Evolutionary conservation across 768 basidiomycete species (phyloP), one percentile per base, ranked within the genome.

Genomic region (Lentinula edodes): DNA sequence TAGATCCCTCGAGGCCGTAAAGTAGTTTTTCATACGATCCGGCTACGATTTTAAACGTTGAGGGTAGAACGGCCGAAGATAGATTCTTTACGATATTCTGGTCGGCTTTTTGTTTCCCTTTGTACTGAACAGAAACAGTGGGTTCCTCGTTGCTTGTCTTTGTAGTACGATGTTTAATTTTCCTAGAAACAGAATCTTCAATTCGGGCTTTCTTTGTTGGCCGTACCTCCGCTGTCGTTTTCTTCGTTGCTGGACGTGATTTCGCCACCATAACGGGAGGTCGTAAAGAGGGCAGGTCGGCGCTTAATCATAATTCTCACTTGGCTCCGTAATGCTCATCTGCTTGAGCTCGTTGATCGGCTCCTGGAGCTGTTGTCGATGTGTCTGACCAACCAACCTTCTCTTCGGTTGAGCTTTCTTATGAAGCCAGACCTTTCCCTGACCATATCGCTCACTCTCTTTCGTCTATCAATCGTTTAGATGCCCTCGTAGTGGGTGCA

Each of bases 21-120:
- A 99, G 81, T 15, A 98, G 79, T 69, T 95, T 97, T 78, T 99
- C 97, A 73, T 98, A 99, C 16, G 95, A 93, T 0, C 97, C 97
- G 0, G 89, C 91, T 28, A 98, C 78, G 64, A 98, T 74, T 73
- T 92, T 89, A 80, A 97, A 98, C 2, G 86, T 83, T 0, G 75
- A 71, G 0, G 89, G 84, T 10, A 83, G 74, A 1, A 68, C 35
- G 36, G 45, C 4, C 60, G 63, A 13, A 62, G 52, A 15, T 62
- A 61, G 62, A 10, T 65, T 61, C 12, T 66, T 39, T 50, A 20
- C 58, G 41, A 42, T 16, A 39, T 51, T 13, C 12, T 62, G 52
- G 13, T 58, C 9, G 8, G 63, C 64, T 18, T 62, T 69, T 62
- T 57, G 66, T 34, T 72, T 70, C 62, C 64, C 66, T 61, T 71